Conservation (phyloP, 495 filamentous ascomycete genomes). For the Barbatosphaeria neglecta region DNA sequence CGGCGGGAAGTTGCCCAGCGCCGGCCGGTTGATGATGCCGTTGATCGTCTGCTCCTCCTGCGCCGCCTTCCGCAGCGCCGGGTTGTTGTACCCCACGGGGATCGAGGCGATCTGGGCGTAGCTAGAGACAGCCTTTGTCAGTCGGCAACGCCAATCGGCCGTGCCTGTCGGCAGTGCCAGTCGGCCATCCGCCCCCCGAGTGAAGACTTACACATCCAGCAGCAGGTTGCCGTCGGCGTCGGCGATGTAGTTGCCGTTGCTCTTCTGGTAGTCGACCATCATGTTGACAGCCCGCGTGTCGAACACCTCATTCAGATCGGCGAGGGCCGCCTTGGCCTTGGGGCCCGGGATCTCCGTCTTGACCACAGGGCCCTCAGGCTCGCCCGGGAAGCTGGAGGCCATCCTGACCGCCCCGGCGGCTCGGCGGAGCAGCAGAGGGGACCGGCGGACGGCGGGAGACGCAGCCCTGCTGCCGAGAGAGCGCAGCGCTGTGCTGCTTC, state of each 20-base stretch:
- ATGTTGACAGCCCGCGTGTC: slow-evolving; percentile 92
- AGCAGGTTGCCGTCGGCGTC: slow-evolving; percentile 81
- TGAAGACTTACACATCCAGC: slow-evolving; percentile 57
- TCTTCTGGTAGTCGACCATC: slow-evolving; percentile 71
- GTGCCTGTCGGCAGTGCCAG: not conserved
- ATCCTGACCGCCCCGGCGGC: slow-evolving; percentile 16
- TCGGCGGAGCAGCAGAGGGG: not conserved
- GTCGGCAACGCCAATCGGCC: not conserved
- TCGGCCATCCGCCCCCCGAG: too few relatives aligned
- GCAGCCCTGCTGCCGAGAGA: not conserved
- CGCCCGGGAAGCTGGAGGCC: slow-evolving; percentile 51
- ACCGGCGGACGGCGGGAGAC: too few relatives aligned
- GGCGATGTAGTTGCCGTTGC: slow-evolving; percentile 64
- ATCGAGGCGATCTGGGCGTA: slow-evolving; percentile 97
- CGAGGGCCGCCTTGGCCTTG: slow-evolving; percentile 52
- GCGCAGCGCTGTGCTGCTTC: not conserved
- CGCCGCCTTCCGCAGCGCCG: slow-evolving; percentile 58
- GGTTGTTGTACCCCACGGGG: slow-evolving; percentile 95
- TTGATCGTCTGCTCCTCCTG: slow-evolving; percentile 67
- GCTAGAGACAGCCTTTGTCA: slow-evolving; percentile 26
- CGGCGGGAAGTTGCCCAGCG: slow-evolving; percentile 91
- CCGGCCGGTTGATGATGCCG: slow-evolving; percentile 84
- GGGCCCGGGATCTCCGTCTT: slow-evolving; percentile 79
- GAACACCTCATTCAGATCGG: slow-evolving; percentile 67
- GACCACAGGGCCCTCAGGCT: slow-evolving; percentile 64